Conservation (phyloP, 257 asterid species). For the Solanum clarkiae region DNA sequence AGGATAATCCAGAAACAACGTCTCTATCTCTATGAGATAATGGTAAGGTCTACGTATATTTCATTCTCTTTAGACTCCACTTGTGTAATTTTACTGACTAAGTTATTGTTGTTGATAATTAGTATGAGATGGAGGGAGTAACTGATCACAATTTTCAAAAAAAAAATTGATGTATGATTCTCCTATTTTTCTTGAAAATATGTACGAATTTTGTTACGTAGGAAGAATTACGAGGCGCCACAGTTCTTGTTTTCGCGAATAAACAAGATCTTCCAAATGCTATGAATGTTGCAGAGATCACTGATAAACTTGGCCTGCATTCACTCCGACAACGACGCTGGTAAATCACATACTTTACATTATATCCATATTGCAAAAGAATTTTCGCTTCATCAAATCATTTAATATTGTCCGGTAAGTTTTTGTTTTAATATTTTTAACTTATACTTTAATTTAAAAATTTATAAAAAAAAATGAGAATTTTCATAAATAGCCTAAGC, state of each 20-base stretch:
- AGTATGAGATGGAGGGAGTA: too few species aligned
- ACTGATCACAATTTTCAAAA: too few species aligned
- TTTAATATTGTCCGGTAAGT: background rate
- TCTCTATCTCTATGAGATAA: too few species aligned
- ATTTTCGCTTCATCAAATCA: background rate
- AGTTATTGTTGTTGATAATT: too few species aligned
- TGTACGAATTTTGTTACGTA: background rate
- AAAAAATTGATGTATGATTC: background rate
- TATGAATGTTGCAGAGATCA: conserved; percentile 30
- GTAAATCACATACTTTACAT: background rate
- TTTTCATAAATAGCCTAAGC: too few species aligned
- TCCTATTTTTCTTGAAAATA: background rate
- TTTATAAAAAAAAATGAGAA: too few species aligned
- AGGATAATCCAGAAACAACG: too few species aligned
- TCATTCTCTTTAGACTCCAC: too few species aligned
- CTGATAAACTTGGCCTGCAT: conserved; percentile 29
- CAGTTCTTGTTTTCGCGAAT: conserved; percentile 31
- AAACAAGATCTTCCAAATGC: conserved; percentile 41
- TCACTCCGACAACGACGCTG: conserved; percentile 28
- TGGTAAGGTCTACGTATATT: too few species aligned
- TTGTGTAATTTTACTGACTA: too few species aligned
- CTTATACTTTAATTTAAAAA: too few species aligned
- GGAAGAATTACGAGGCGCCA: conserved; percentile 28
- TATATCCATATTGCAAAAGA: background rate
- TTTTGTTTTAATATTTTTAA: too few species aligned